These are phyloP conservation scores for Solidago caesia DNA, from an alignment of 129 eudicot genomes.

Conservation along the genomic window DNA sequence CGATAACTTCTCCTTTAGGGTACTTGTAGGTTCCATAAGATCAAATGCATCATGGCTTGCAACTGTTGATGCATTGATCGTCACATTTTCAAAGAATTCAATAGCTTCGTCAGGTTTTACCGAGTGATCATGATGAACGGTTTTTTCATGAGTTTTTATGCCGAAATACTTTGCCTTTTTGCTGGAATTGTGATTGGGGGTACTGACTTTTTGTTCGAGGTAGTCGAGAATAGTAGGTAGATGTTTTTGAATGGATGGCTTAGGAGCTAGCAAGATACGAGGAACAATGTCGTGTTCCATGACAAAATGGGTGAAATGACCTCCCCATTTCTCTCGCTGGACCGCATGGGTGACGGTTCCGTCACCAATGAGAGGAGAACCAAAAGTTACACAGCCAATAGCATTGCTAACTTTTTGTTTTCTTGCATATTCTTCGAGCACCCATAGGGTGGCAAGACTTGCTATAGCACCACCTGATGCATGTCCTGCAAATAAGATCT, in stretches of 20 bases:
- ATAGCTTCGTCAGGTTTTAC: slow-evolving; percentile 17
- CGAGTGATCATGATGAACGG: slow-evolving; percentile 15
- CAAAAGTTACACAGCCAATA: slow-evolving; percentile 39
- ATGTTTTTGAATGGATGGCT: slow-evolving; percentile 35
- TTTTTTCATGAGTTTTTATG: neutral
- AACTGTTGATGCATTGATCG: slow-evolving; percentile 50
- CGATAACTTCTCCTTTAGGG: slow-evolving; percentile 47
- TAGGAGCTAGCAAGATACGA: slow-evolving; percentile 66
- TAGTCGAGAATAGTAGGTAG: slow-evolving; percentile 41
- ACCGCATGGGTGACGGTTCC: slow-evolving; percentile 52
- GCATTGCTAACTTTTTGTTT: neutral
- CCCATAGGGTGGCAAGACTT: slow-evolving; percentile 71
- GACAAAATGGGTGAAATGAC: slow-evolving; percentile 59
- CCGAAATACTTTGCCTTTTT: neutral
- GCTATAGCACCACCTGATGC: slow-evolving; percentile 69
- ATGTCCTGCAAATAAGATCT: slow-evolving; percentile 69
- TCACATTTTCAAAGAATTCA: slow-evolving; percentile 39
- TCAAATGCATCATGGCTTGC: slow-evolving; percentile 69
- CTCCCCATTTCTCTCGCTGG: slow-evolving; percentile 62
- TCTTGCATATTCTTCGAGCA: slow-evolving; percentile 51
- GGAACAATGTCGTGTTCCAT: slow-evolving; percentile 71
- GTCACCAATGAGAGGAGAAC: slow-evolving; percentile 72
- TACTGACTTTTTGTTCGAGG: slow-evolving; percentile 36
- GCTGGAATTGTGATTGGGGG: neutral
- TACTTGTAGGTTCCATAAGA: slow-evolving; percentile 59